A percentile compares a stretch with the other conserved stretches of the same genome.
Evolutionary conservation across 2,329 filamentous ascomycete species (phyloP).

Genomic region (Fusarium azukiicola): DNA sequence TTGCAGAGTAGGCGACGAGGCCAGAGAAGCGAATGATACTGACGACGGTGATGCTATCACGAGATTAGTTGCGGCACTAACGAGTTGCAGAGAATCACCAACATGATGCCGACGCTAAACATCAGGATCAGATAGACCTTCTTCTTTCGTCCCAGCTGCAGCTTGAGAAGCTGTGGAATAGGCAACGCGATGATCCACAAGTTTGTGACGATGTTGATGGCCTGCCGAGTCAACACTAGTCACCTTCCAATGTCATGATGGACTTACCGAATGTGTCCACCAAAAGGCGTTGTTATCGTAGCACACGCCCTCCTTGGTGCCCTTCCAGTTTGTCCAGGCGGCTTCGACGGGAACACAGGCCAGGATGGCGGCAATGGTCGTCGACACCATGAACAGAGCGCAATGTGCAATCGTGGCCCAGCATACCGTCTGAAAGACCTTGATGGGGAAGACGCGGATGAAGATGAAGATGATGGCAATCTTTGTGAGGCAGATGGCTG

Average conservation of each 20-base stretch:
- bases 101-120: constrained; percentile 17
- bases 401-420: not conserved
- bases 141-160: constrained; percentile 3
- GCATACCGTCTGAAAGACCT: not conserved
- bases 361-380: not conserved
- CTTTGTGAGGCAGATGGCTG: constrained; percentile 22
- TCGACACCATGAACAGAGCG: not conserved
- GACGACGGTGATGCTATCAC: constrained; percentile 6
- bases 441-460: not conserved
- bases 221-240: not conserved
- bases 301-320: not conserved
- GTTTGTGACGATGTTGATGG: constrained; percentile 10
- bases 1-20: constrained; percentile 14
- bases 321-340: constrained; percentile 10
- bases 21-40: constrained; percentile 19
- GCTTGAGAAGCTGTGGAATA: not conserved
- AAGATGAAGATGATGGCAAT: constrained; percentile 14
- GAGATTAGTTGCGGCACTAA: not conserved
- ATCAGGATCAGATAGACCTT: constrained; percentile 4
- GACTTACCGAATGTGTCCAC: constrained; percentile 8
- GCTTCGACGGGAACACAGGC: constrained; percentile 3
- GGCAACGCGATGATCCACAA: not conserved
- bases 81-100: not conserved
- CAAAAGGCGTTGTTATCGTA: constrained; percentile 12
- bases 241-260: no score